Evolutionary conservation across 345 rosid species (phyloP).

Genomic region (Populus alba): DNA sequence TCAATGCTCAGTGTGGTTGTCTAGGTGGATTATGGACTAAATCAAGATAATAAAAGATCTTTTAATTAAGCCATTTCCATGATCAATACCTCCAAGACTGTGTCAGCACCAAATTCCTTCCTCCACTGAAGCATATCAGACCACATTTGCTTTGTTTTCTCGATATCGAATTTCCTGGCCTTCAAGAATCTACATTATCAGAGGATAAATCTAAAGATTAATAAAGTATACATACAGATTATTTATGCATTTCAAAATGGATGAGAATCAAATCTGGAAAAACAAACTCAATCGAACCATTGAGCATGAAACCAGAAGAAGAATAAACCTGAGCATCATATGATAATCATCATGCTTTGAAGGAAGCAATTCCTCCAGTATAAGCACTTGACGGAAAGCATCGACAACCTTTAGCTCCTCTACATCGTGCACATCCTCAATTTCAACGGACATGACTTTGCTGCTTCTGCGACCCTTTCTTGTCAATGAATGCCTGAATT

Average conservation of each 20-base stretch:
- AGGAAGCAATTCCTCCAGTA: constrained; percentile 74
- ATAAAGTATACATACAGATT: neutral
- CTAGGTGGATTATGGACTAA: neutral
- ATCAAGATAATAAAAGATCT: neutral
- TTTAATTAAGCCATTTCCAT: neutral
- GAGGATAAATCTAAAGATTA: constrained; percentile 9
- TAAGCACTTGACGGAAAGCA: constrained; percentile 73
- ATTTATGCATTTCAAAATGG: neutral
- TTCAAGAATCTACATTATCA: constrained; percentile 61
- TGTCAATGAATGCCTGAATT: constrained; percentile 65
- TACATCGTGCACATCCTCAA: constrained; percentile 69
- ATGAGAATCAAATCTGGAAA: neutral
- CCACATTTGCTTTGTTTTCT: constrained; percentile 95
- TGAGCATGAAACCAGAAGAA: neutral
- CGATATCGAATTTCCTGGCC: constrained; percentile 89
- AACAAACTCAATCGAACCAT: neutral
- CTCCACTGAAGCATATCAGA: constrained; percentile 89
- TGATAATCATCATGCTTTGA: constrained; percentile 85
- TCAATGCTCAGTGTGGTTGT: neutral
- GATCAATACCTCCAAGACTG: constrained; percentile 56
- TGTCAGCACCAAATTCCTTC: constrained; percentile 77
- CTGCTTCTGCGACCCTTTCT: constrained; percentile 71
- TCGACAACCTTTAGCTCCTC: constrained; percentile 78
- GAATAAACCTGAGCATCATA: constrained; percentile 69
- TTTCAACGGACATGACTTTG: constrained; percentile 59